Evolutionary conservation across 805 yeast species (phyloP).

Genomic region (Tetrapisispora fleetii): DNA sequence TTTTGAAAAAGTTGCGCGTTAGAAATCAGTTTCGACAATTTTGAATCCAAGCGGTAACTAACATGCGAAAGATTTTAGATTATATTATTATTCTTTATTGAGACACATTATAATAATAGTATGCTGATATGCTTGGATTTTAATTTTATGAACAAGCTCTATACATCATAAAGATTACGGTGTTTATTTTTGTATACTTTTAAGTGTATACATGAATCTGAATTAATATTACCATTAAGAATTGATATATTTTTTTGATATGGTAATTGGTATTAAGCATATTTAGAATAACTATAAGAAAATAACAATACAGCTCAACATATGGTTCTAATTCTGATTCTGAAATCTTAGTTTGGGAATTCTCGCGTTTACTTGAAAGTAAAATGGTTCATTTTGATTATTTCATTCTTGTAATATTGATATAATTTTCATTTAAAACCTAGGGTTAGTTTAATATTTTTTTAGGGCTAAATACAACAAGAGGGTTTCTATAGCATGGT

Average conservation of each 20-base stretch:
- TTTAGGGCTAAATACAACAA: background rate
- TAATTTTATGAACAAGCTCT: background rate
- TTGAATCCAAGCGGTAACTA: background rate
- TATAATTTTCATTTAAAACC: background rate
- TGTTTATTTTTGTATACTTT: background rate
- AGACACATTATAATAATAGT: background rate
- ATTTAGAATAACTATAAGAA: background rate
- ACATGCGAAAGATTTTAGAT: background rate
- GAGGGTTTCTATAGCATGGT: background rate
- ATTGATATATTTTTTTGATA: background rate
- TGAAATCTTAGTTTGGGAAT: background rate
- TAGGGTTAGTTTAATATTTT: background rate
- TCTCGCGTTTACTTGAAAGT: background rate
- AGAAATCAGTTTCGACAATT: too few relatives aligned
- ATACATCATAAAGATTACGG: background rate
- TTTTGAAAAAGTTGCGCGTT: background rate
- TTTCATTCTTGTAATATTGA: background rate
- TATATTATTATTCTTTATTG: background rate
- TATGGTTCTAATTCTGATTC: background rate
- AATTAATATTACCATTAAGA: background rate
- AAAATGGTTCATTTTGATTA: background rate
- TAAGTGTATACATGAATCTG: background rate
- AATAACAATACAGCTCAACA: background rate
- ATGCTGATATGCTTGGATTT: background rate
- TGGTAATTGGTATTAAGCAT: background rate